Evolutionary conservation across 805 yeast genomes (phyloP).

Genomic region (Ogataea allantospora): DNA sequence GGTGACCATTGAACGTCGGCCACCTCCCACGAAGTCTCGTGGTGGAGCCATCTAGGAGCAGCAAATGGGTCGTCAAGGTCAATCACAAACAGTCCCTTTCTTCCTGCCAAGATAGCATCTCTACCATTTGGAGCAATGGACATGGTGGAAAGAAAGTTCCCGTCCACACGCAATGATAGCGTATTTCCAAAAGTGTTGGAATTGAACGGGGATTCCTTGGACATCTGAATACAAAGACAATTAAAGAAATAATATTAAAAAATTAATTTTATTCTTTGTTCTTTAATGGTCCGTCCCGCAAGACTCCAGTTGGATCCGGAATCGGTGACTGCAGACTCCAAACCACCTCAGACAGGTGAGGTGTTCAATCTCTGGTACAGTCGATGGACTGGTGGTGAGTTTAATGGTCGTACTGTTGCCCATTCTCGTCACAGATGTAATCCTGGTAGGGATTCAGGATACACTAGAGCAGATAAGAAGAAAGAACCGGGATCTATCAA

Average conservation of each 20-base stretch:
- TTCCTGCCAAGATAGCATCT: constrained; percentile 87
- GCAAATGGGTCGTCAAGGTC: constrained; percentile 94
- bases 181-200: constrained; percentile 76
- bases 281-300: constrained; percentile 46
- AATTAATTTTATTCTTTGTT: constrained; percentile 1
- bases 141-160: constrained; percentile 83
- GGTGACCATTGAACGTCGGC: constrained; percentile 99
- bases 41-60: constrained; percentile 92
- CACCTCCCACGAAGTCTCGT: constrained; percentile 94
- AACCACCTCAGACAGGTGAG: constrained; percentile 79
- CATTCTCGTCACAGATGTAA: constrained; percentile 60
- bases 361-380: constrained; percentile 85
- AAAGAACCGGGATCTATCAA: constrained; percentile 28
- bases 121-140: constrained; percentile 86
- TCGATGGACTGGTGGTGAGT: constrained; percentile 82
- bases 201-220: constrained; percentile 28
- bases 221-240: neutral
- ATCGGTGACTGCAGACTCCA: constrained; percentile 50
- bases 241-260: neutral
- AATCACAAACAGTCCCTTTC: constrained; percentile 81
- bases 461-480: constrained; percentile 62
- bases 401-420: constrained; percentile 40
- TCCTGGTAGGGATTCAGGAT: constrained; percentile 65
- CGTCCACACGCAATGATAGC: constrained; percentile 82
- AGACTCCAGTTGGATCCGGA: constrained; percentile 70